These are phyloP conservation scores for Meyerozyma guilliermondii DNA, from an alignment of 1,139 yeast species.

Conservation along the genomic window DNA sequence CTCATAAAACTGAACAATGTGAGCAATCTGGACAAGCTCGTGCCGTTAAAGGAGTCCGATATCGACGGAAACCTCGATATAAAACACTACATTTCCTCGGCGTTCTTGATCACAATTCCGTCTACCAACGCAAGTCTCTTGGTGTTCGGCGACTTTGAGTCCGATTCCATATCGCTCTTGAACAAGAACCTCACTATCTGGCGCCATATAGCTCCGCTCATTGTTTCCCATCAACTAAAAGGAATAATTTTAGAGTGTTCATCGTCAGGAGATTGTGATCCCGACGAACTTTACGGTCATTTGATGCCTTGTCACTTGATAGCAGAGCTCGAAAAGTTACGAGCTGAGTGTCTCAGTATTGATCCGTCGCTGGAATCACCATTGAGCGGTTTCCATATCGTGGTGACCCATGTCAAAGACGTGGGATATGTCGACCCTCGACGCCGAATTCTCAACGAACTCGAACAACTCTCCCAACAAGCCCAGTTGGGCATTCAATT, in stretches of 20 bases:
- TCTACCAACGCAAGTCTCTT: conserved; percentile 33
- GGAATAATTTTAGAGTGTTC: conserved; percentile 79
- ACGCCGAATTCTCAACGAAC: conserved; percentile 38
- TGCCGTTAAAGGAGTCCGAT: conserved; percentile 19
- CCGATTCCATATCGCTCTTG: conserved; percentile 46
- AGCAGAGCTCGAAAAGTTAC: conserved; percentile 46
- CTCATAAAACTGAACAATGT: conserved; percentile 10
- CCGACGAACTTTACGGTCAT: conserved; percentile 61
- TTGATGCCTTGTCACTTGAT: conserved; percentile 63
- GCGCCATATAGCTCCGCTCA: conserved; percentile 46
- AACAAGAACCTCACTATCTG: conserved; percentile 50
- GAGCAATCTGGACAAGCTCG: too few species aligned
- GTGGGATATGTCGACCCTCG: conserved; percentile 46
- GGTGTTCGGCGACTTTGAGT: conserved; percentile 79
- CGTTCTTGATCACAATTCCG: conserved; percentile 45
- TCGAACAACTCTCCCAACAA: conserved; percentile 35
- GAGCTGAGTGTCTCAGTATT: conserved; percentile 12
- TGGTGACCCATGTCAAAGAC: conserved; percentile 75
- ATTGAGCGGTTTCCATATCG: conserved; percentile 45
- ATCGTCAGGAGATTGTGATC: conserved; percentile 28
- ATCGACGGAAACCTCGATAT: conserved; percentile 15
- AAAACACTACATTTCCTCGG: conserved; percentile 33
- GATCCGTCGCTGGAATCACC: conserved; percentile 18
- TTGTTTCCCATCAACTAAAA: conserved; percentile 33
- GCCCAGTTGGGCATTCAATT: conserved; percentile 38